phyloP scores from a whole-genome alignment of 73 alveolate species.

The Paramecium biaurelia region DNA sequence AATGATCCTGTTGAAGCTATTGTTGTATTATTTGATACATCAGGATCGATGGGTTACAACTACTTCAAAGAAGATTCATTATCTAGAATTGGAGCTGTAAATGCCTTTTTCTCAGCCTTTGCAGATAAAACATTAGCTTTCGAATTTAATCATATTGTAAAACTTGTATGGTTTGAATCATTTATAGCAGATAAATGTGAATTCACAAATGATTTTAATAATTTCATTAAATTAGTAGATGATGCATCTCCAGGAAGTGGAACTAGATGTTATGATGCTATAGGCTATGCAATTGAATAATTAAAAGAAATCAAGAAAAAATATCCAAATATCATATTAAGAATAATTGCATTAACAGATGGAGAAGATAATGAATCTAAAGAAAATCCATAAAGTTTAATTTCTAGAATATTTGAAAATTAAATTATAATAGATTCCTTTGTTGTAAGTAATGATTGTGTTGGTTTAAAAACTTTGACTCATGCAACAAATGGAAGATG shows the following conservation, averaged over 20 bases:
- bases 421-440: conserved; percentile 57
- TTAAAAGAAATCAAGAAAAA: conserved; percentile 27
- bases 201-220: conserved; percentile 48
- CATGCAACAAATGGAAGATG: conserved; percentile 66
- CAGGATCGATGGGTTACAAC: conserved; percentile 54
- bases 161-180: conserved; percentile 45
- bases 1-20: conserved; percentile 67
- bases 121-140: conserved; percentile 65
- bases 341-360: conserved; percentile 65
- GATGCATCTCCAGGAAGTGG: conserved; percentile 46
- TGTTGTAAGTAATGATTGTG: conserved; percentile 58
- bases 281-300: conserved; percentile 42
- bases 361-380: conserved; percentile 67
- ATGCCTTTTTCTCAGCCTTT: conserved; percentile 62
- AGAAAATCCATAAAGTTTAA: conserved; percentile 12
- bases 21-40: conserved; percentile 61
- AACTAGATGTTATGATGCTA: conserved; percentile 65
- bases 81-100: conserved; percentile 67
- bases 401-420: neutral
- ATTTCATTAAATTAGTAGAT: conserved; percentile 45
- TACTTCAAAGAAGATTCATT: conserved; percentile 19
- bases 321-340: conserved; percentile 62
- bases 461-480: conserved; percentile 56
- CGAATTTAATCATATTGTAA: conserved; percentile 53
- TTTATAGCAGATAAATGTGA: conserved; percentile 51